Conservation (phyloP, 106 monocot genomes). For the Dioscorea dumetorum region DNA sequence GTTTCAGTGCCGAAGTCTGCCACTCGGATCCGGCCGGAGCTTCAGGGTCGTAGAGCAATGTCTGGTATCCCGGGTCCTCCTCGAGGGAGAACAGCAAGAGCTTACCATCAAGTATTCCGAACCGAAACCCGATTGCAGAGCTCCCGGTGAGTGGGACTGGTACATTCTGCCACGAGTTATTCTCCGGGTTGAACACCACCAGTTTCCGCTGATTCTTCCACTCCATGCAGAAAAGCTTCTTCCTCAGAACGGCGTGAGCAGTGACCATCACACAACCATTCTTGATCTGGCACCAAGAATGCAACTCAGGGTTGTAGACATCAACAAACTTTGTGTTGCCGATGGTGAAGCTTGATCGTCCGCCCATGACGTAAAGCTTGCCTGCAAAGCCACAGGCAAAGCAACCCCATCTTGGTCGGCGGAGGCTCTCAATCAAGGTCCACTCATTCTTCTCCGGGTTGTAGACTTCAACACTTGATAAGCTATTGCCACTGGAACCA, state of each 20-base stretch:
- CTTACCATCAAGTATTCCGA: conserved; percentile 53
- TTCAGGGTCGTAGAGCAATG: conserved; percentile 63
- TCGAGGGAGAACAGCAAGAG: conserved; percentile 51
- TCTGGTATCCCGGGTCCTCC: conserved; percentile 43
- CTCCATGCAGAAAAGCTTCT: conserved; percentile 72
- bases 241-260: conserved; percentile 55
- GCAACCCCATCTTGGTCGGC: conserved; percentile 71
- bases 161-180: conserved; percentile 46
- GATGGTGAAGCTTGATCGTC: conserved; percentile 77
- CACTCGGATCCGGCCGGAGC: conserved; percentile 45
- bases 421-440: conserved; percentile 55
- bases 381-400: conserved; percentile 52
- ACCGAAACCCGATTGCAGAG: conserved; percentile 37
- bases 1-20: conserved; percentile 41
- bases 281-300: conserved; percentile 59
- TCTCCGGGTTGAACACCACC: conserved; percentile 43
- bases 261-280: conserved; percentile 91
- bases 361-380: conserved; percentile 80
- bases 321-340: conserved; percentile 64
- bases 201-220: conserved; percentile 82
- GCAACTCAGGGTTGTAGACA: conserved; percentile 40
- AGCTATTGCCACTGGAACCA: conserved; percentile 48
- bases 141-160: conserved; percentile 55
- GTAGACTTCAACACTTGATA: conserved; percentile 71
- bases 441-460: conserved; percentile 51